Conservation (phyloP, 2,329 filamentous ascomycete genomes). For the Sclerotinia borealis region DNA sequence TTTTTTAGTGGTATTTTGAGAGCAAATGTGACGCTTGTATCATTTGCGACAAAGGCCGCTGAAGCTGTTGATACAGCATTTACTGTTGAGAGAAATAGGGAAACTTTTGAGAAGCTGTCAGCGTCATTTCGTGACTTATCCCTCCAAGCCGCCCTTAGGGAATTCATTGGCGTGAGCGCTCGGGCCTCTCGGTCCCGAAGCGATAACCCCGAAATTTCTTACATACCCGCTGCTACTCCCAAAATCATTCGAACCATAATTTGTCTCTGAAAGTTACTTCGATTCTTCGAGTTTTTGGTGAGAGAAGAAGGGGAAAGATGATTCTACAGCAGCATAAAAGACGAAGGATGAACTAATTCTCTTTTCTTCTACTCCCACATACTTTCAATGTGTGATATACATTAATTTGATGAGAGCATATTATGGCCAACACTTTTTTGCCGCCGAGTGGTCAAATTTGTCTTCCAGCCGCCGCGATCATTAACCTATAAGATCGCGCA, state of each 20-base stretch:
- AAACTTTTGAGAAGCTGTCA: constrained; percentile 1
- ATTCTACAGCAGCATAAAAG: neutral
- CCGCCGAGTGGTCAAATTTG: neutral
- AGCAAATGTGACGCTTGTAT: constrained; percentile 43
- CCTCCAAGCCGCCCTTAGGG: neutral
- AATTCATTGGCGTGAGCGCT: neutral
- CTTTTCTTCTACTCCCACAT: neutral
- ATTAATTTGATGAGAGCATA: neutral
- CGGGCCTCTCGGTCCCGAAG: neutral
- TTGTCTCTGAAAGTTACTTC: neutral
- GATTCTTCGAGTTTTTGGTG: neutral
- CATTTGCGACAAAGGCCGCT: constrained; percentile 38
- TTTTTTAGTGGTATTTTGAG: constrained; percentile 44
- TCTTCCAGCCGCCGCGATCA: neutral
- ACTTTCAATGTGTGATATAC: neutral
- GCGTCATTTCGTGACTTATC: neutral
- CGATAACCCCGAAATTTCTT: neutral
- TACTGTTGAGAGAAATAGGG: neutral
- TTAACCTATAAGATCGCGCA: neutral
- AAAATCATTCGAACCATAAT: constrained; percentile 8
- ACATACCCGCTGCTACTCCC: neutral
- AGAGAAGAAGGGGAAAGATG: neutral
- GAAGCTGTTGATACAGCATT: neutral
- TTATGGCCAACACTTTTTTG: neutral
- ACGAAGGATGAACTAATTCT: neutral